Percentiles rank a stretch among this genome's conserved stretches.
Conservation (phyloP, 768 basidiomycete genomes). For the Phylloporus rhodoxanthus region DNA sequence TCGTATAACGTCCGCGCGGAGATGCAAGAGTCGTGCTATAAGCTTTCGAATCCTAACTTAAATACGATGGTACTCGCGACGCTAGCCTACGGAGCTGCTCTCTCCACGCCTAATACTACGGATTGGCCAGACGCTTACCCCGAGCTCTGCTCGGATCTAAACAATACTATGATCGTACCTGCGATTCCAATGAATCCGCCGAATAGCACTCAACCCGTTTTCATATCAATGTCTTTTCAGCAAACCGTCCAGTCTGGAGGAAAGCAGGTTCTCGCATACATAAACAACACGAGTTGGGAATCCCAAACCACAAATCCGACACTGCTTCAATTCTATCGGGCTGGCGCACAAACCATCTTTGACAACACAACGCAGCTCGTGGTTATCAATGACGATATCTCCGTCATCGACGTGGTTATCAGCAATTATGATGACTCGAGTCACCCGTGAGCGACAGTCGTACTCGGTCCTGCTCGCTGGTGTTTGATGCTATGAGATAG, state of each 20-base stretch:
- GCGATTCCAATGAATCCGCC: slow-evolving; percentile 23
- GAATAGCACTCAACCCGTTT: slow-evolving; percentile 19
- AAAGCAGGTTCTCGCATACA: slow-evolving; percentile 19
- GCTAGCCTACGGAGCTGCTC: slow-evolving; percentile 23
- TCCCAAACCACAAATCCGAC: slow-evolving; percentile 24
- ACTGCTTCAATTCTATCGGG: slow-evolving; percentile 22
- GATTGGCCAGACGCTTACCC: slow-evolving; percentile 27
- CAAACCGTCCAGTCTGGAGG: slow-evolving; percentile 24
- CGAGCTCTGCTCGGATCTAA: slow-evolving; percentile 20
- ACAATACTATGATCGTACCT: slow-evolving; percentile 28
- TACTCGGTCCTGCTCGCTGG: neutral
- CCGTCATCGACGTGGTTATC: slow-evolving; percentile 23
- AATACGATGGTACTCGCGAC: slow-evolving; percentile 27
- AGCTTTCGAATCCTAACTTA: slow-evolving; percentile 25
- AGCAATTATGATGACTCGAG: slow-evolving; percentile 26
- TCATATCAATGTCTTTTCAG: slow-evolving; percentile 22
- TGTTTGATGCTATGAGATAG: slow-evolving; percentile 8
- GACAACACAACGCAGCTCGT: slow-evolving; percentile 21
- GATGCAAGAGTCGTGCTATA: slow-evolving; percentile 31
- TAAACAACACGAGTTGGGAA: slow-evolving; percentile 27
- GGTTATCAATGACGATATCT: slow-evolving; percentile 22
- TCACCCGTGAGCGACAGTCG: slow-evolving; percentile 22
- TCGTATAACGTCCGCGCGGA: slow-evolving; percentile 35
- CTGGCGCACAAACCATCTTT: slow-evolving; percentile 23
- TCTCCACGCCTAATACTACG: slow-evolving; percentile 20